These are phyloP conservation scores for Psophocarpus tetragonolobus DNA, from an alignment of 306 rosid species.

Conservation along the genomic window DNA sequence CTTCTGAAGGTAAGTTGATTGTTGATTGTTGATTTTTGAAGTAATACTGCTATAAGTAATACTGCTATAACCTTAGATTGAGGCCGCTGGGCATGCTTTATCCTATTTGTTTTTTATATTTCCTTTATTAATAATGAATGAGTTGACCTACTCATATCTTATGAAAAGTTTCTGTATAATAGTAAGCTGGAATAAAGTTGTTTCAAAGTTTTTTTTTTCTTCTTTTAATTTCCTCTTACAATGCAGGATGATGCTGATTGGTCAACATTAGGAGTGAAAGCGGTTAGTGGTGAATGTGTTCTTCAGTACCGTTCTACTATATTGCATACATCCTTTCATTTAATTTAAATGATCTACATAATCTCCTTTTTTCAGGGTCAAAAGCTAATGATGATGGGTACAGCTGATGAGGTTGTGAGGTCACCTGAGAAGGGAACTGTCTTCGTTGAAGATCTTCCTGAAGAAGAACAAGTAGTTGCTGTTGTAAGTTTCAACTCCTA, in stretches of 20 bases:
- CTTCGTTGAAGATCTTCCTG: constrained; percentile 97
- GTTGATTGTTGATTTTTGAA: constrained; percentile 20
- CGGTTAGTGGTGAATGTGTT: constrained; percentile 47
- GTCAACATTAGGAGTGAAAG: constrained; percentile 82
- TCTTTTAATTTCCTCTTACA: neutral
- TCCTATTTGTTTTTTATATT: constrained; percentile 13
- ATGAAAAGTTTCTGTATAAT: neutral
- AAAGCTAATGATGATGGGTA: constrained; percentile 99
- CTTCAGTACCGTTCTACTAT: neutral
- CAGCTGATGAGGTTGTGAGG: constrained; percentile 90
- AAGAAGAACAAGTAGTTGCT: constrained; percentile 84
- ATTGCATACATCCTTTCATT: neutral
- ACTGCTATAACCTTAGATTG: neutral
- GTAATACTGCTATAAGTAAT: constrained; percentile 2
- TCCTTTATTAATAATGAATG: neutral
- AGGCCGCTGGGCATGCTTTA: neutral
- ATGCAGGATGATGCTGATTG: constrained; percentile 95
- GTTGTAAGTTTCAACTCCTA: constrained; percentile 54
- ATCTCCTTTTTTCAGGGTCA: constrained; percentile 72
- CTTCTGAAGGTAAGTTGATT: constrained; percentile 69
- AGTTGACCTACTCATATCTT: neutral
- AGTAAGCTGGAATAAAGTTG: neutral
- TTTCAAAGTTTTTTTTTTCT: neutral
- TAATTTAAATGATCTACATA: constrained; percentile 13
- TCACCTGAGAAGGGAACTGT: constrained; percentile 93